phyloP scores from a whole-genome alignment of 129 eudicot species.

The Escallonia rubra region DNA sequence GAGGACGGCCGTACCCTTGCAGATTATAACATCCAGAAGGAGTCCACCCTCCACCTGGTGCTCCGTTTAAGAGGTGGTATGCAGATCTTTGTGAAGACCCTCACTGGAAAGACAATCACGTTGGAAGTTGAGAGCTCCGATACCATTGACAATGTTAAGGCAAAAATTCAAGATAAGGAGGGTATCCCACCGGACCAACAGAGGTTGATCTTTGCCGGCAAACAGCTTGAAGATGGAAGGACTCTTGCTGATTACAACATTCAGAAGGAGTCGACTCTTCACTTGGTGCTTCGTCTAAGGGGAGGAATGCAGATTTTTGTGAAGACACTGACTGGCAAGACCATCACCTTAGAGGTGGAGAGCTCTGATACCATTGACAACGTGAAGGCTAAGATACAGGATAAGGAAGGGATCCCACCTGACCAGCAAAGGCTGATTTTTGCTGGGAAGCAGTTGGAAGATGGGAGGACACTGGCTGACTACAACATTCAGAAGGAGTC shows the following conservation, averaged over 20 bases:
- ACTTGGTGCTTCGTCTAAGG: constrained; percentile 13
- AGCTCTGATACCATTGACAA: constrained; percentile 44
- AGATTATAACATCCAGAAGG: constrained; percentile 40
- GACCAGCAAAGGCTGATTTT: constrained; percentile 40
- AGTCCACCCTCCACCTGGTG: constrained; percentile 35
- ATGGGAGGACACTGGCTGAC: constrained; percentile 33
- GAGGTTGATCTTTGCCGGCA: constrained; percentile 35
- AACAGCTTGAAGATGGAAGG: constrained; percentile 31
- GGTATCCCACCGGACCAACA: constrained; percentile 43
- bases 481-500: constrained; percentile 42
- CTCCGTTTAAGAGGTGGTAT: constrained; percentile 41
- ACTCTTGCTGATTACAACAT: constrained; percentile 35
- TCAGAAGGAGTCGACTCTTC: constrained; percentile 44
- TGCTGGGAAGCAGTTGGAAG: constrained; percentile 40
- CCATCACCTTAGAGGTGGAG: constrained; percentile 39
- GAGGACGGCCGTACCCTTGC: constrained; percentile 38
- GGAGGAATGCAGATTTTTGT: constrained; percentile 47
- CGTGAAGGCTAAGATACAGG: constrained; percentile 37
- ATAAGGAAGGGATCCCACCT: constrained; percentile 41
- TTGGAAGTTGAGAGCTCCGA: constrained; percentile 36
- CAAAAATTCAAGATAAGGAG: constrained; percentile 40
- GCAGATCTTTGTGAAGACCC: constrained; percentile 42
- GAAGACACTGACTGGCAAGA: constrained; percentile 36
- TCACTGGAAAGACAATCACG: constrained; percentile 39
- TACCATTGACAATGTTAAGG: constrained; percentile 41